These are phyloP conservation scores for Pelargonium cotyledonis DNA, from an alignment of 441 rosid species.

Conservation along the genomic window DNA sequence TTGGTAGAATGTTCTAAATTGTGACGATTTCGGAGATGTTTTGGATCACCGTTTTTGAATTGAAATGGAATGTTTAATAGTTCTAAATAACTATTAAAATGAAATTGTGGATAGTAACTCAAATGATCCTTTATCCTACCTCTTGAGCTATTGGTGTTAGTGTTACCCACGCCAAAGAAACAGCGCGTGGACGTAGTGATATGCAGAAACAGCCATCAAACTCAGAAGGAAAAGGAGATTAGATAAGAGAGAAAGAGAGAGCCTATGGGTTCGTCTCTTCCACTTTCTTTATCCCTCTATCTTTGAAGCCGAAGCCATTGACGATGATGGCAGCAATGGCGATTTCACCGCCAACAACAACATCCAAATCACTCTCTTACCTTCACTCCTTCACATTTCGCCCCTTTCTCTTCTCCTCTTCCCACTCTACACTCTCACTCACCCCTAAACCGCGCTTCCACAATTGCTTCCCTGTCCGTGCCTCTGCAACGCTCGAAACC, in stretches of 20 bases:
- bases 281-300: not conserved
- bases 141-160: too few species aligned
- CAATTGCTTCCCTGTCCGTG: constrained; percentile 27
- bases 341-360: constrained; percentile 23
- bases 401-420: constrained; percentile 27
- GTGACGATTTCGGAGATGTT: too few species aligned
- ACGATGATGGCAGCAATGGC: constrained; percentile 26
- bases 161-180: not conserved
- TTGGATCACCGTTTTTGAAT: too few species aligned
- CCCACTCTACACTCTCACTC: constrained; percentile 19
- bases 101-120: too few species aligned
- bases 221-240: not conserved
- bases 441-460: constrained; percentile 14
- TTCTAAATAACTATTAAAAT: too few species aligned
- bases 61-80: too few species aligned
- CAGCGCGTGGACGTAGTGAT: not conserved
- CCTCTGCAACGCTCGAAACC: constrained; percentile 45
- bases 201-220: not conserved
- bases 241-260: not conserved
- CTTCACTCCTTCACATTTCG: constrained; percentile 24
- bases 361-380: constrained; percentile 17
- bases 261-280: not conserved
- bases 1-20: too few species aligned
- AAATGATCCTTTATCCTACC: too few species aligned
- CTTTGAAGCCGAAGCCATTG: not conserved